Evolutionary conservation across 768 basidiomycete genomes (phyloP).

Genomic region (Collybiopsis luxurians): DNA sequence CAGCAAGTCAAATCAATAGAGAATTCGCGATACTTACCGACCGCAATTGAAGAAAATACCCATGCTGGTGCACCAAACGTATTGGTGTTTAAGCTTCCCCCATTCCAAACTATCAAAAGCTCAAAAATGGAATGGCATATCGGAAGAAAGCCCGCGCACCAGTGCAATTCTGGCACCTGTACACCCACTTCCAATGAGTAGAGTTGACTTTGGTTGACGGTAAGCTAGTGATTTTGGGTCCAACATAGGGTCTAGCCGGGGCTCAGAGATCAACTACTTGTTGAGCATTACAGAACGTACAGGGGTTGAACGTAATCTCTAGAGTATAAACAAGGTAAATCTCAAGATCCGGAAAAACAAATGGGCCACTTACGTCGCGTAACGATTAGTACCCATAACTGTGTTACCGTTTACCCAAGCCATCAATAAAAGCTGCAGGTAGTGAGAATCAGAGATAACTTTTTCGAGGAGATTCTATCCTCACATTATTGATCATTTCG

Average conservation of each 20-base stretch:
- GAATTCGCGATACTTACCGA: not conserved
- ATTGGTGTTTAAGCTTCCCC: slow-evolving; percentile 33
- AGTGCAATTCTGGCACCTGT: slow-evolving; percentile 65
- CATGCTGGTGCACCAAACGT: slow-evolving; percentile 47
- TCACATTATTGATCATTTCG: slow-evolving; percentile 46
- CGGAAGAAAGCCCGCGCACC: slow-evolving; percentile 30
- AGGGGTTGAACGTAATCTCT: slow-evolving; percentile 52
- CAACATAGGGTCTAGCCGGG: slow-evolving; percentile 36
- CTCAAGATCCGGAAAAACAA: not conserved
- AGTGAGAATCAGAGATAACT: too few species aligned
- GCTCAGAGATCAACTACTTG: too few species aligned
- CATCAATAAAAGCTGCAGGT: slow-evolving; percentile 41
- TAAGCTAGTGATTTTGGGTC: slow-evolving; percentile 51
- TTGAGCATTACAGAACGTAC: slow-evolving; percentile 25
- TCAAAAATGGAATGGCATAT: not conserved
- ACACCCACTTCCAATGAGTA: slow-evolving; percentile 69
- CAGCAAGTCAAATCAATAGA: not conserved
- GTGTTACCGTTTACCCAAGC: slow-evolving; percentile 57
- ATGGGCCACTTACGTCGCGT: slow-evolving; percentile 44
- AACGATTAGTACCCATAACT: slow-evolving; percentile 48
- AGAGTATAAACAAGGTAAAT: slow-evolving; percentile 1
- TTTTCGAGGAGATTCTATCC: too few species aligned
- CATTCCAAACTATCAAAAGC: slow-evolving; percentile 33
- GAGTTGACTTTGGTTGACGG: slow-evolving; percentile 49
- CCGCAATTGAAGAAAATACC: slow-evolving; percentile 26